phyloP scores from a whole-genome alignment of 2,329 filamentous ascomycete species.

The Aspergillus viridinutans region DNA sequence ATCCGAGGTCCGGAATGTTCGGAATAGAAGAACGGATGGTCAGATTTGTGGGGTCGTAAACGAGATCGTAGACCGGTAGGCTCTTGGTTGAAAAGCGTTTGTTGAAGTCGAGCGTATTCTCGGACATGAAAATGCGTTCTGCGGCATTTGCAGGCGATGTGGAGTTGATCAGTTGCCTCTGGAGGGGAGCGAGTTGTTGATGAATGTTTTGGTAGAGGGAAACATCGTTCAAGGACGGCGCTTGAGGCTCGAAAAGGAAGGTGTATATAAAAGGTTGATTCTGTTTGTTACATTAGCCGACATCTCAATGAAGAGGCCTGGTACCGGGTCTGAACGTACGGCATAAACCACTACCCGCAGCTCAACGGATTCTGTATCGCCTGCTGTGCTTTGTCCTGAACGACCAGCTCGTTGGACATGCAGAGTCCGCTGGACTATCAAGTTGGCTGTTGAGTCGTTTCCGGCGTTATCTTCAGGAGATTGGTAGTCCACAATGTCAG shows the following conservation, averaged over 20 bases:
- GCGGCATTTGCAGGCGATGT: conserved; percentile 42
- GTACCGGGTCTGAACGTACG: conserved; percentile 22
- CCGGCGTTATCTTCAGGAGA: conserved; percentile 23
- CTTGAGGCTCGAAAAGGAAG: conserved; percentile 45
- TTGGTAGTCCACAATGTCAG: conserved; percentile 31
- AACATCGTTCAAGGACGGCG: conserved; percentile 37
- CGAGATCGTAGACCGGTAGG: conserved; percentile 54
- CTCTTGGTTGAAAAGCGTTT: conserved; percentile 27
- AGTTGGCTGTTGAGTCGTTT: conserved; percentile 16
- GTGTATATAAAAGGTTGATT: conserved; percentile 50
- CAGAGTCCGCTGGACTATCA: conserved; percentile 34
- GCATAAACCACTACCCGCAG: conserved; percentile 42
- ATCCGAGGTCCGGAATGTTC: conserved; percentile 56
- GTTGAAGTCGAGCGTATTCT: conserved; percentile 31
- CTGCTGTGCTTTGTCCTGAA: conserved; percentile 6
- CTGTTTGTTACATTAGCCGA: conserved; percentile 19
- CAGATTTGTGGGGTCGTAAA: conserved; percentile 56
- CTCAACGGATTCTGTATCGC: conserved; percentile 13
- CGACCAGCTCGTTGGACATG: conserved; percentile 27
- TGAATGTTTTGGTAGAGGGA: conserved; percentile 47
- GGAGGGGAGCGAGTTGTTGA: conserved; percentile 46
- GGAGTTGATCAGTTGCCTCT: conserved; percentile 43
- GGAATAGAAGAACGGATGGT: conserved; percentile 60
- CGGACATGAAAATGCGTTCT: conserved; percentile 32
- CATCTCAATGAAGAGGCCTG: not conserved